Conservation (phyloP, 345 rosid species). For the Excoecaria agallocha region DNA sequence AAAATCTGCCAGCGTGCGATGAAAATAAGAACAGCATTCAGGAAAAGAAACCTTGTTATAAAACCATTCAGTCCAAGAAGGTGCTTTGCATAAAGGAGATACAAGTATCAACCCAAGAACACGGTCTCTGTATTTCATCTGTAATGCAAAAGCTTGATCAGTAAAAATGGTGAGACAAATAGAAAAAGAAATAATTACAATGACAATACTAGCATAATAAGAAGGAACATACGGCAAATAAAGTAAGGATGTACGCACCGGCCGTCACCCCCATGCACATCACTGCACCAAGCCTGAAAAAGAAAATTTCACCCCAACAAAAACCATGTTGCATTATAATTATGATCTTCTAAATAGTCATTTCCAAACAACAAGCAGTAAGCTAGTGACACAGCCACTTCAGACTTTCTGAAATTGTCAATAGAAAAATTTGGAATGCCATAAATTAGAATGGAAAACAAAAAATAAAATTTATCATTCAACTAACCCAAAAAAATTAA, state of each 20-base stretch:
- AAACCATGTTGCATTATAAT: not conserved
- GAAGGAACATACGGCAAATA: slow-evolving; percentile 78
- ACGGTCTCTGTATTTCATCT: slow-evolving; percentile 91
- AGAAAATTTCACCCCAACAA: not conserved
- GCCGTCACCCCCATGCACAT: slow-evolving; percentile 99
- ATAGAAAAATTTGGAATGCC: not conserved
- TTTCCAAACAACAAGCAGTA: not conserved
- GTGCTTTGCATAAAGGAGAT: slow-evolving; percentile 87
- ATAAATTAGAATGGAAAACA: not conserved
- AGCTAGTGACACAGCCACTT: not conserved
- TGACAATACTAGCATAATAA: not conserved
- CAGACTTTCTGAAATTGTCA: not conserved
- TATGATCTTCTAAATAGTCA: not conserved
- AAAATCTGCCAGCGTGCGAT: too few species aligned
- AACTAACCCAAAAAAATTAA: slow-evolving; percentile 82
- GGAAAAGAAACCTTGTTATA: slow-evolving; percentile 28
- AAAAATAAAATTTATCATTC: not conserved
- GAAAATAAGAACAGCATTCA: not conserved
- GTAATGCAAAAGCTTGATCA: slow-evolving; percentile 20
- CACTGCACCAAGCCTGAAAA: slow-evolving; percentile 78
- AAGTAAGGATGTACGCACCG: slow-evolving; percentile 89
- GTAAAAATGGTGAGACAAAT: not conserved
- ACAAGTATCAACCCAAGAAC: slow-evolving; percentile 87
- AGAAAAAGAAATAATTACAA: not conserved
- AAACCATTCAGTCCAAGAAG: slow-evolving; percentile 82